Evolutionary conservation across 2,329 filamentous ascomycete species (phyloP).

Genomic region (Claviceps citrina): DNA sequence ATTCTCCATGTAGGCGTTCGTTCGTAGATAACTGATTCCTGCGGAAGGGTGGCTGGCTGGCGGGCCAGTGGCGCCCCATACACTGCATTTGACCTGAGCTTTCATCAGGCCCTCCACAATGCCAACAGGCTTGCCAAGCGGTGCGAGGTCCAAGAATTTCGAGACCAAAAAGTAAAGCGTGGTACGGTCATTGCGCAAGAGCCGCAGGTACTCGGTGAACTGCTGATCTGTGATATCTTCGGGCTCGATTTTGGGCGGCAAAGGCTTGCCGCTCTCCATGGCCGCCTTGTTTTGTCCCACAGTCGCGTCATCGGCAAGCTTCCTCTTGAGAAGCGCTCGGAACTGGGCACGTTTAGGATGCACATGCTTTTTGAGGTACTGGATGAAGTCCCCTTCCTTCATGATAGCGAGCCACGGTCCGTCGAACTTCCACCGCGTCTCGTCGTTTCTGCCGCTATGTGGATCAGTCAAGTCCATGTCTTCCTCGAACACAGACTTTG

Average conservation of each 20-base stretch:
- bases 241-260: constrained; percentile 15
- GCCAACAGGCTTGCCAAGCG: constrained; percentile 24
- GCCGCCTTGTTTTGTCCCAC: constrained; percentile 21
- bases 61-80: constrained; percentile 39
- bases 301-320: constrained; percentile 32
- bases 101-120: constrained; percentile 13
- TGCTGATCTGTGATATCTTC: constrained; percentile 33
- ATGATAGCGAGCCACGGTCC: constrained; percentile 53
- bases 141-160: constrained; percentile 47
- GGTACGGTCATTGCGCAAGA: constrained; percentile 34
- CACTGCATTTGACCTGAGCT: constrained; percentile 17
- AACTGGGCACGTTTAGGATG: constrained; percentile 39
- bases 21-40: constrained; percentile 46
- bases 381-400: constrained; percentile 42
- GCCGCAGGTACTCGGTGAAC: constrained; percentile 35
- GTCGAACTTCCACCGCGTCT: constrained; percentile 48
- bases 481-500: constrained; percentile 44
- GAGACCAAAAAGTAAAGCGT: constrained; percentile 39
- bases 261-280: constrained; percentile 21
- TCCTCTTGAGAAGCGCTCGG: constrained; percentile 33
- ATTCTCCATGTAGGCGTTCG: constrained; percentile 38
- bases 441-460: constrained; percentile 20
- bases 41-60: constrained; percentile 46
- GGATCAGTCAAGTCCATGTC: constrained; percentile 37
- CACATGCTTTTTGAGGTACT: constrained; percentile 39